These are phyloP conservation scores for Serendipita sp. DNA, from an alignment of 768 basidiomycete genomes.

Conservation along the genomic window DNA sequence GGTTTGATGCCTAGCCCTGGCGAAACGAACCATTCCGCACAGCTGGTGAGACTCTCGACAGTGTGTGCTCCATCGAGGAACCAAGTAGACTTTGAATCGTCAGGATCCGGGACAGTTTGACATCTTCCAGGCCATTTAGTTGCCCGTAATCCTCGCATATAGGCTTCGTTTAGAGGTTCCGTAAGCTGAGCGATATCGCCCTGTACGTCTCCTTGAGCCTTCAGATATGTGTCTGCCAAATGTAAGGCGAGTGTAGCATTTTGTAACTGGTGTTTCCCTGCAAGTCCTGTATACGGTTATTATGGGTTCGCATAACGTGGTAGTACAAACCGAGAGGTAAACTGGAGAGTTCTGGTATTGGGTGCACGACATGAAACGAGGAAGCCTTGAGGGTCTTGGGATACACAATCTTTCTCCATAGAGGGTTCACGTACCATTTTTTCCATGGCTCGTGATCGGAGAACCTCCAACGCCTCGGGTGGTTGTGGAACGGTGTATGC, in stretches of 20 bases:
- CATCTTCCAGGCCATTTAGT: slow-evolving; percentile 92
- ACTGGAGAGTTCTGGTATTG: slow-evolving; percentile 29
- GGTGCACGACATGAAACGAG: slow-evolving; percentile 46
- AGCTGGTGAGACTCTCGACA: slow-evolving; percentile 70
- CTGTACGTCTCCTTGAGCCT: slow-evolving; percentile 7
- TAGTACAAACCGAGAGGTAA: slow-evolving; percentile 42
- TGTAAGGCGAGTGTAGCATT: slow-evolving; percentile 79
- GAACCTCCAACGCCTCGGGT: slow-evolving; percentile 43
- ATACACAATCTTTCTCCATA: not conserved
- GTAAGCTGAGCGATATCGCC: slow-evolving; percentile 15
- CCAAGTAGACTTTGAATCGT: slow-evolving; percentile 45
- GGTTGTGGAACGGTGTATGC: slow-evolving; percentile 75
- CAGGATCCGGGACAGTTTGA: slow-evolving; percentile 58
- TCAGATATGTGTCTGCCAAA: slow-evolving; percentile 50
- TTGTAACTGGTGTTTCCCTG: slow-evolving; percentile 69
- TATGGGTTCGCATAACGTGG: not conserved
- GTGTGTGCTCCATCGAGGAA: slow-evolving; percentile 95
- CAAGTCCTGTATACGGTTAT: slow-evolving; percentile 38
- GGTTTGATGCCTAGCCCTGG: slow-evolving; percentile 33
- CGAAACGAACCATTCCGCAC: slow-evolving; percentile 73
- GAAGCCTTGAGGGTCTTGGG: slow-evolving; percentile 35
- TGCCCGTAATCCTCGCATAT: slow-evolving; percentile 44
- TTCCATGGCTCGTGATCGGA: slow-evolving; percentile 50
- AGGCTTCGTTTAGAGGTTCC: slow-evolving; percentile 27
- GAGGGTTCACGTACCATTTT: slow-evolving; percentile 32